phyloP scores from a whole-genome alignment of 495 filamentous ascomycete species.

The Lasiosphaeriaceae sp. region DNA sequence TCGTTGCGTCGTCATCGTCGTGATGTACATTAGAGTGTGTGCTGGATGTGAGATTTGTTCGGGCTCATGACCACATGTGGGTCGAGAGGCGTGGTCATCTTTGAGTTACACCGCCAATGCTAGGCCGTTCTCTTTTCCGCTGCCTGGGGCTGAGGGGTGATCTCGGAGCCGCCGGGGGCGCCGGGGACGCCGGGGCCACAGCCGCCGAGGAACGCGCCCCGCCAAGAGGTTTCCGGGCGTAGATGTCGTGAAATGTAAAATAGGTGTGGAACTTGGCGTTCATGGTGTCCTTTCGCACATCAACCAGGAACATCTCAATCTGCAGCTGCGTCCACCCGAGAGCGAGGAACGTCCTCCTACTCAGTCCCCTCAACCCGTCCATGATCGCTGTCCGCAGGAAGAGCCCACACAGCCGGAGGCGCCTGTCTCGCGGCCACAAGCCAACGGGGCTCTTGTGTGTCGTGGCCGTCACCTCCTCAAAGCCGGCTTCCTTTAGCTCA shows the following conservation, averaged over 20 bases:
- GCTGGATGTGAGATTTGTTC: background rate
- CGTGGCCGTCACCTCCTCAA: conserved; percentile 18
- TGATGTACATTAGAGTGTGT: background rate
- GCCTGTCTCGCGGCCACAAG: conserved; percentile 29
- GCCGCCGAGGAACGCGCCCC: background rate
- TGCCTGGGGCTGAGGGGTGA: too few relatives aligned
- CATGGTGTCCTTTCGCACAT: conserved; percentile 34
- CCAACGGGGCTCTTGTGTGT: conserved; percentile 33
- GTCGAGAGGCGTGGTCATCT: too few relatives aligned
- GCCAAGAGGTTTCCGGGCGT: conserved; percentile 29
- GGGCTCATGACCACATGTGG: too few relatives aligned
- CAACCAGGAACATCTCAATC: conserved; percentile 39
- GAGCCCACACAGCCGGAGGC: conserved; percentile 29
- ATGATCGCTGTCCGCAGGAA: conserved; percentile 33
- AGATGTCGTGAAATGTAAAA: conserved; percentile 28
- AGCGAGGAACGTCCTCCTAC: conserved; percentile 24
- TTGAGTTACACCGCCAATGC: too few relatives aligned
- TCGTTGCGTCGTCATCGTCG: background rate
- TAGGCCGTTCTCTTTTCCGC: too few relatives aligned
- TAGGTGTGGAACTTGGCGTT: conserved; percentile 29
- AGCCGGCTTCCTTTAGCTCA: conserved; percentile 26
- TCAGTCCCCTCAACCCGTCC: conserved; percentile 34
- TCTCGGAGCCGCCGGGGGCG: too few relatives aligned
- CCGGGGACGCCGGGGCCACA: too few relatives aligned
- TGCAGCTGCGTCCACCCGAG: conserved; percentile 34